Evolutionary conservation across 2,329 filamentous ascomycete species (phyloP).

Genomic region (Colletotrichum salicis): DNA sequence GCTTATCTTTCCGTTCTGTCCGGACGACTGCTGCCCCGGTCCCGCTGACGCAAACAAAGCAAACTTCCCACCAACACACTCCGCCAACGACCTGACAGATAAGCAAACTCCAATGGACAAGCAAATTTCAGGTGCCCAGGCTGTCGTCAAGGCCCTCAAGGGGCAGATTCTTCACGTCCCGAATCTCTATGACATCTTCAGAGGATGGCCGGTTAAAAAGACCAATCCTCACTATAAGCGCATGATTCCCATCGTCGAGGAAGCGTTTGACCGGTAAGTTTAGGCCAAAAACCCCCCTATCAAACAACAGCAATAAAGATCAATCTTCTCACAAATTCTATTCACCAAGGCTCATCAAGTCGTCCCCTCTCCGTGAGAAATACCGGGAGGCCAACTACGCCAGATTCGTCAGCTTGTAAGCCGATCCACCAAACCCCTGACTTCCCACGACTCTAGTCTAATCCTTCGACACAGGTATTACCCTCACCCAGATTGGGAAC

Average conservation of each 20-base stretch:
- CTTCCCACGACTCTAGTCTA: background rate
- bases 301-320: too few relatives aligned
- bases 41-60: background rate
- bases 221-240: constrained; percentile 39
- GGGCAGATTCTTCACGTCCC: constrained; percentile 44
- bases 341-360: constrained; percentile 12
- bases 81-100: background rate
- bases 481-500: constrained; percentile 36
- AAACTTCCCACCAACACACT: background rate
- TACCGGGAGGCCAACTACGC: constrained; percentile 24
- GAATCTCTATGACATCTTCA: constrained; percentile 40
- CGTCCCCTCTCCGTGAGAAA: constrained; percentile 10
- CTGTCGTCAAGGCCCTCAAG: constrained; percentile 39
- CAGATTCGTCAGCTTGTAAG: constrained; percentile 30
- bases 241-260: constrained; percentile 38
- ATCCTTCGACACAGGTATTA: constrained; percentile 35
- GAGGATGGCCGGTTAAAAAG: constrained; percentile 39
- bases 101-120: background rate
- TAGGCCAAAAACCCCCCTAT: too few relatives aligned
- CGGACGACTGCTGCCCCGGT: background rate
- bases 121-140: background rate
- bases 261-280: constrained; percentile 20
- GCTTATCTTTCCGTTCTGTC: background rate
- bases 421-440: background rate
- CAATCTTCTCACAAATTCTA: too few relatives aligned